phyloP scores from a whole-genome alignment of 352 stramenopile species.

The Halophytophthora batemanensis region DNA sequence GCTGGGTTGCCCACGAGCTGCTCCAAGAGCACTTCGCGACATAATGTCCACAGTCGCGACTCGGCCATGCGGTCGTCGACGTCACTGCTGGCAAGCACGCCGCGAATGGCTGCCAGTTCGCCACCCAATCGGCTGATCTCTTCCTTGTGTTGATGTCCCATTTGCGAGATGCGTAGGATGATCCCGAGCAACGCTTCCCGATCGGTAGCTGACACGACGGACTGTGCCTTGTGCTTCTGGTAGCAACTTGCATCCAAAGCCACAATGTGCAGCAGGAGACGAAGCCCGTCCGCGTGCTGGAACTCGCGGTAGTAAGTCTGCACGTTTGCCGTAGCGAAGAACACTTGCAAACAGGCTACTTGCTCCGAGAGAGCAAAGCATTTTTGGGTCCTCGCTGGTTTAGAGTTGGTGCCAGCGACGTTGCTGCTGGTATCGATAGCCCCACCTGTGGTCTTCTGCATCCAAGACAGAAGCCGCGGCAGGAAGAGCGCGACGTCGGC shows the following conservation, averaged over 20 bases:
- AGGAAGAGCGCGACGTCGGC: conserved; percentile 51
- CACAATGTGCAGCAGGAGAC: conserved; percentile 44
- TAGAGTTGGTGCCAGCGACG: conserved; percentile 9
- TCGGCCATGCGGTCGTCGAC: conserved; percentile 11
- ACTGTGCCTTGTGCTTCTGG: conserved; percentile 5
- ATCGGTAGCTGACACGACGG: conserved; percentile 18
- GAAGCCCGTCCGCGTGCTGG: conserved; percentile 46
- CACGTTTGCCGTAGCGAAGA: conserved; percentile 36
- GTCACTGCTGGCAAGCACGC: conserved; percentile 27
- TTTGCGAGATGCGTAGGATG: conserved; percentile 39
- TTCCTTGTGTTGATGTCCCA: conserved; percentile 36
- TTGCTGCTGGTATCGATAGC: conserved; percentile 2
- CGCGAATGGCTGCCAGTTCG: conserved; percentile 41
- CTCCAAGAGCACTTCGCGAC: conserved; percentile 48
- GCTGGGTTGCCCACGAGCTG: conserved; percentile 51
- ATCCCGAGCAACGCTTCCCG: conserved; percentile 35
- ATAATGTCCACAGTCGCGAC: conserved; percentile 24
- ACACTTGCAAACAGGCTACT: conserved; percentile 45
- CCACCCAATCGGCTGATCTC: conserved; percentile 43
- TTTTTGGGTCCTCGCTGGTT: conserved; percentile 4
- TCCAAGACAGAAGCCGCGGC: conserved; percentile 60
- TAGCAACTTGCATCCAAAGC: conserved; percentile 10
- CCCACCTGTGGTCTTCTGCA: conserved; percentile 39
- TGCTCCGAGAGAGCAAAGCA: conserved; percentile 41
- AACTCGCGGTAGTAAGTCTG: conserved; percentile 50